A percentile compares a stretch with the other conserved stretches of the same genome.
phyloP scores from a whole-genome alignment of 2,329 filamentous ascomycete genomes.

The Botrytis fabae region DNA sequence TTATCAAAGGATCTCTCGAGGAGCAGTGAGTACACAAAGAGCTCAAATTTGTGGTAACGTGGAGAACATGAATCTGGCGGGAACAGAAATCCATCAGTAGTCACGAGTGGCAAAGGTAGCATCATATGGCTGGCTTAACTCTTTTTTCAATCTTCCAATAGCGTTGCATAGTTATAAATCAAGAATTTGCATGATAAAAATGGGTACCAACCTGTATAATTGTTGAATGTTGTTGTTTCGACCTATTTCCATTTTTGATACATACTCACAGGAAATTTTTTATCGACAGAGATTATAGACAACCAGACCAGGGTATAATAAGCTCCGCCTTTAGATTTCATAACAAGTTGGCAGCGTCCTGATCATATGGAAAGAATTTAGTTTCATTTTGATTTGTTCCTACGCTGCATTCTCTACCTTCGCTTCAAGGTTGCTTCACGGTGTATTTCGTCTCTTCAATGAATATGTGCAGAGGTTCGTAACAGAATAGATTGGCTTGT shows the following conservation, averaged over 20 bases:
- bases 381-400: background rate
- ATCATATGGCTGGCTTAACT: background rate
- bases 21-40: background rate
- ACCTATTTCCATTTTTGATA: background rate
- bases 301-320: background rate
- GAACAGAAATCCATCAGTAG: background rate
- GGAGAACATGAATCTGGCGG: background rate
- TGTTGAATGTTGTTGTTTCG: background rate
- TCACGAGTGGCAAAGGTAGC: background rate
- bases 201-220: background rate
- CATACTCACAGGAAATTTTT: background rate
- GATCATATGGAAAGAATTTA: background rate
- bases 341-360: background rate
- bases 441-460: no score
- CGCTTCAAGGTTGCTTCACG: background rate
- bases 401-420: no score
- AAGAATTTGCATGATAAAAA: accelerated
- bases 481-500: background rate
- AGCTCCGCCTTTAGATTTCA: accelerated
- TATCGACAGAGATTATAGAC: background rate
- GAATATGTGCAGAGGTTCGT: no score
- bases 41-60: background rate
- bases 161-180: no score
- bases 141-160: background rate
- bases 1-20: background rate